phyloP scores from a whole-genome alignment of 768 basidiomycete species.

The Gymnopilus junonius region DNA sequence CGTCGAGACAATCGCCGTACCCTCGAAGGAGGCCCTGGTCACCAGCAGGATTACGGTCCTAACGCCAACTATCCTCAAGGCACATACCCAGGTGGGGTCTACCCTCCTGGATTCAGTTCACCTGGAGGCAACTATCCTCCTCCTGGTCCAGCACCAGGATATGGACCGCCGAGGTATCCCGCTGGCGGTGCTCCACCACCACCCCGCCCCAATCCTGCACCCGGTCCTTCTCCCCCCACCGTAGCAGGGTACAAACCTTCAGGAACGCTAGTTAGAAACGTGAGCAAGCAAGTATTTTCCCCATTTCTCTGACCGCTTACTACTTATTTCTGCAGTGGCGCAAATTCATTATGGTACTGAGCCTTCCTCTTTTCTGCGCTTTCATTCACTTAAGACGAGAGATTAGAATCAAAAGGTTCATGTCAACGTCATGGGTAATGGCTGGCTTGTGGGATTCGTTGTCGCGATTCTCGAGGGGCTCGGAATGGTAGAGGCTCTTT shows the following conservation, averaged over 20 bases:
- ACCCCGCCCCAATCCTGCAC: neutral
- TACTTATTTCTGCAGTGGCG: neutral
- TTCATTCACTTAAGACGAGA: neutral
- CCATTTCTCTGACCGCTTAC: neutral
- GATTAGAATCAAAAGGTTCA: slow-evolving; percentile 17
- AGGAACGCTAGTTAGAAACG: neutral
- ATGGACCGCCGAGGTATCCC: neutral
- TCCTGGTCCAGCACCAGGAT: neutral
- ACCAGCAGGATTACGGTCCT: neutral
- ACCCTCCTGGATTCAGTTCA: neutral
- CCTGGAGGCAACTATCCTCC: neutral
- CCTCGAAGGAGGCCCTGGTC: neutral
- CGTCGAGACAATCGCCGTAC: neutral
- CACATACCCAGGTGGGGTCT: neutral
- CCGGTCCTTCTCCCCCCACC: neutral
- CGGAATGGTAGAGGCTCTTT: neutral
- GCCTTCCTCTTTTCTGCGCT: neutral
- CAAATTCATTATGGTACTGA: neutral
- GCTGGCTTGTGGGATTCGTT: slow-evolving; percentile 22
- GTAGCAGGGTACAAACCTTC: neutral
- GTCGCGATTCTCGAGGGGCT: slow-evolving; percentile 3
- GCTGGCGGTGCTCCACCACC: neutral
- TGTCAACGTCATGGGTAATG: slow-evolving; percentile 20
- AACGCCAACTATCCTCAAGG: neutral
- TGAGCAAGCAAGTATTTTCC: neutral